Evolutionary conservation across 305 asterid genomes (phyloP), one percentile per base, ranked within the genome.

Genomic region (Fraxinus xanthoxyloides): DNA sequence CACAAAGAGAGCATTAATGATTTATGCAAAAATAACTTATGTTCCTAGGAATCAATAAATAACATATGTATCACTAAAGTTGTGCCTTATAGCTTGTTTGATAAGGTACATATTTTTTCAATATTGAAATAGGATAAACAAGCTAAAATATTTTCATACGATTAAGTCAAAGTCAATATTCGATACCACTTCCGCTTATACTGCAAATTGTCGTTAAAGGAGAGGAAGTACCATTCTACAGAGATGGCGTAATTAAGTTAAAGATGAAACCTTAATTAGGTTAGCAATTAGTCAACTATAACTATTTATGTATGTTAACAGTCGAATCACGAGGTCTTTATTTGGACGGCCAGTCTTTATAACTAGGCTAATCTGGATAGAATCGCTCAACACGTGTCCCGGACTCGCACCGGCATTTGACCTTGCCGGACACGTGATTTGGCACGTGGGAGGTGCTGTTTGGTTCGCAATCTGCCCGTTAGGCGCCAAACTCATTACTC

Each of bases 391-490:
- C 92, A 91, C 92, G 92, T 86, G 95, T 90, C 94, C 89, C 90
- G 80, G 85, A 24, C 86, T 79, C 74, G 86, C 94, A 91, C 98
- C 97, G 94, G 81, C 98, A 73, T 92, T 92, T 92, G 94, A 92
- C 97, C 90, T 81, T 32, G 67, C 88, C 88, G 89, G 85, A 89
- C 92, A 90, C 19, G 76, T 80, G 78, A 89, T 78, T 86, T 24
- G 87, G 80, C 93, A 89, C 93, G 96, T 87, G 92, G 89, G 85
- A 5, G 80, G 46, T 83, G 78, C 77, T 82, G 84, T 54, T 1
- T 83, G 83, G 92, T 79, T 78, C 70, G 7, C 67, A 76, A 21
- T 77, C 43, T 10, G 0, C 30, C 78, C 75, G 26, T 79, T 69
- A 59, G 78, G 12, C 30, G 43, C 83, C 61, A 17, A 74, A 34